Evolutionary conservation across 306 rosid species (phyloP).

Genomic region (Leucaena leucocephala): DNA sequence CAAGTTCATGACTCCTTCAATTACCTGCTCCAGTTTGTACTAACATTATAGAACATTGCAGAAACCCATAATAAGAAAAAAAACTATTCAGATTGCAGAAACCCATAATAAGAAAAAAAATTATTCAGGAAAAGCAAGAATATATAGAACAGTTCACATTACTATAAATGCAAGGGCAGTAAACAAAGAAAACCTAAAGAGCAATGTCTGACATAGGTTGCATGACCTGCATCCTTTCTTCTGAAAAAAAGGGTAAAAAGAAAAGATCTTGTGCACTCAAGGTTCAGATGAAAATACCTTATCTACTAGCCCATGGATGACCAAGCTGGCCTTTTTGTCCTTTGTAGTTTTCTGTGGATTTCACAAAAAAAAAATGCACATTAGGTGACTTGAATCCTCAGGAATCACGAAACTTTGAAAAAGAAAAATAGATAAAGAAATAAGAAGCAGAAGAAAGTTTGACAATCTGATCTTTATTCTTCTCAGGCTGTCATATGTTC

Average conservation of each 20-base stretch:
- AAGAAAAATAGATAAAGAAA: neutral
- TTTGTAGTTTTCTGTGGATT: slow-evolving; percentile 87
- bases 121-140: neutral
- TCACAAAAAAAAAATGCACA: slow-evolving; percentile 20
- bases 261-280: slow-evolving; percentile 17
- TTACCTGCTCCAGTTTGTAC: slow-evolving; percentile 64
- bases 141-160: neutral
- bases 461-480: neutral
- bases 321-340: slow-evolving; percentile 91
- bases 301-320: slow-evolving; percentile 87
- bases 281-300: slow-evolving; percentile 62
- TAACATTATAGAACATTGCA: slow-evolving; percentile 16
- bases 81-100: too few species aligned
- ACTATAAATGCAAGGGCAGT: neutral
- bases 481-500: slow-evolving; percentile 13
- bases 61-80: neutral
- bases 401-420: neutral
- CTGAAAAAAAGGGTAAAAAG: neutral
- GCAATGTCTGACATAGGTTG: neutral
- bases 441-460: neutral
- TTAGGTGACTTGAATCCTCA: slow-evolving; percentile 29
- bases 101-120: neutral
- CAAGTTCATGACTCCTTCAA: slow-evolving; percentile 75
- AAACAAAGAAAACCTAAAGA: neutral
- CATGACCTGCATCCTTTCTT: neutral